phyloP scores from a whole-genome alignment of 192 early-diverging fungal genomes.

The Pecoramyces ruminantium region DNA sequence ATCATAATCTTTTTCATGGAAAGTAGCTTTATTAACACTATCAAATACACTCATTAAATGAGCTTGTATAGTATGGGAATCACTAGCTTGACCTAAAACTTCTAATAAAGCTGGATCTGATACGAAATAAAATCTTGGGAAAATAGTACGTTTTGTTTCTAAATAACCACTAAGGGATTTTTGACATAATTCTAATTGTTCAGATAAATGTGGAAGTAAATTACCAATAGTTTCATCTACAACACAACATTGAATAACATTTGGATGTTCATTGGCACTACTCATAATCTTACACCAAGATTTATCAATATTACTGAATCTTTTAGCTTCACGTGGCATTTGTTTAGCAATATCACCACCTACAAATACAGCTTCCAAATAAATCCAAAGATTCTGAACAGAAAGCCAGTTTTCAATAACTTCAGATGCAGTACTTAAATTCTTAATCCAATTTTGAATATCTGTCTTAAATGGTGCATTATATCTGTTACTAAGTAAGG shows the following conservation, averaged over 20 bases:
- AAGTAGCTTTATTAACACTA: conserved; percentile 32
- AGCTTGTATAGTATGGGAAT: conserved; percentile 48
- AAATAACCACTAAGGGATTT: conserved; percentile 44
- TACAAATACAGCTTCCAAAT: conserved; percentile 47
- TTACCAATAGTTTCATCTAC: conserved; percentile 44
- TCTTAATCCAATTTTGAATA: conserved; percentile 47
- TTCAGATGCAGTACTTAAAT: conserved; percentile 42
- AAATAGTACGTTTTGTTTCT: conserved; percentile 43
- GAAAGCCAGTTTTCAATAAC: conserved; percentile 49
- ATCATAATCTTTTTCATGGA: conserved; percentile 53
- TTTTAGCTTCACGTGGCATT: conserved; percentile 50
- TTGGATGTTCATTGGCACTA: conserved; percentile 43
- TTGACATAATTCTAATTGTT: conserved; percentile 47
- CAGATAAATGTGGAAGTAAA: conserved; percentile 38
- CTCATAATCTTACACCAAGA: conserved; percentile 52
- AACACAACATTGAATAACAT: conserved; percentile 49
- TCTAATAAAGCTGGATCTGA: conserved; percentile 44
- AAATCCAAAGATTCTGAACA: conserved; percentile 51
- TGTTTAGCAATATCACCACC: conserved; percentile 53
- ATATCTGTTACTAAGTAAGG: conserved; percentile 40
- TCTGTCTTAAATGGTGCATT: conserved; percentile 43
- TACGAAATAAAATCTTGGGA: conserved; percentile 46
- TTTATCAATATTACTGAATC: conserved; percentile 49
- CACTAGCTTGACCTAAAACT: conserved; percentile 43
- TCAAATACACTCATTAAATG: conserved; percentile 44